Evolutionary conservation across 352 stramenopile species (phyloP), one percentile per base, ranked within the genome.

Genomic region (Globisporangium alternatum): DNA sequence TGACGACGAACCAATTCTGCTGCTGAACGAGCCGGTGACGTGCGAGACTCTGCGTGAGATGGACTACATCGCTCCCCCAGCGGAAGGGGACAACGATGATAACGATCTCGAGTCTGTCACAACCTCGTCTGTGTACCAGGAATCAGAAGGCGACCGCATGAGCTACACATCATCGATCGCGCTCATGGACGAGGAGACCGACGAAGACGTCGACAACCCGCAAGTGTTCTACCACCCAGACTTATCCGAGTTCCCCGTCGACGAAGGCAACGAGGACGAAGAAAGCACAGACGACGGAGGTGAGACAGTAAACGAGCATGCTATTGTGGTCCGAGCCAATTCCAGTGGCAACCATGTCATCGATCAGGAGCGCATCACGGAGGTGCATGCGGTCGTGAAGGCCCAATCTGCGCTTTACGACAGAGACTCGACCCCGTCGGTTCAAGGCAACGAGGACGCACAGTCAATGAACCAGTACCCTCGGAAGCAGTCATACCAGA

Each of bases 151-250:
- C 28, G 53, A 43, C 28, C 74, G 70, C 1, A 68, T 69, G 55
- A 88, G 78, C 62, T 74, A 73, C 49, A 71, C 68, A 17, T 89
- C 80, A 28, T 89, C 80, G 8, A 76, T 89, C 31, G 77, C 80
- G n/a, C 71, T 89, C 21, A 35, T 89, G 54, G 80, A 88, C 33
- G 51, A 79, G 9, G 71, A 76, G 30, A 65, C 65, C 33, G 62
- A 71, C 31, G 71, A 80, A 30, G 60, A 78, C 28, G 71, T 52
- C 64, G 28, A 64, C 9, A 10, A 43, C 9, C 58, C 45, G 31
- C 19, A 66, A 10, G 62, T 59, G 28, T 71, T 66, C 53, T 66
- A 69, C 15, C 57, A 55, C 0, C 17, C 48, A 5, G 44, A 56
- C n/a, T 64, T 64, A 33, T 48, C 43, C 43, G 68, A 75, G 31